Evolutionary conservation across 148 eudicot species (phyloP).

Genomic region (Bassia scoparia): DNA sequence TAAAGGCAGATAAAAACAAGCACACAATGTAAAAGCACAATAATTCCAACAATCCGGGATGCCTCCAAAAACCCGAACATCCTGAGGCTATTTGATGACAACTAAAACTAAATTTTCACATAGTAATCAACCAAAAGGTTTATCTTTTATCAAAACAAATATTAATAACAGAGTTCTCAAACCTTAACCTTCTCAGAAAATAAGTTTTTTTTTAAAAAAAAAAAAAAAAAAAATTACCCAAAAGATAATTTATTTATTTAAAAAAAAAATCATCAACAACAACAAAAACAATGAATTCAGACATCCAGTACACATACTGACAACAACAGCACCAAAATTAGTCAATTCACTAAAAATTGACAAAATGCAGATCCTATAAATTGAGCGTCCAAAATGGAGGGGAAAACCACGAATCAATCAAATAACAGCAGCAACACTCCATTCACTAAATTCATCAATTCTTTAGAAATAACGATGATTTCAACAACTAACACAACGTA

Average conservation of each 20-base stretch:
- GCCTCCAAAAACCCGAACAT: not conserved
- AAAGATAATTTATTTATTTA: no score
- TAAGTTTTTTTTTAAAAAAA: no score
- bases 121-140: no score
- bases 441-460: conserved; percentile 2
- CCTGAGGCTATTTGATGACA: no score
- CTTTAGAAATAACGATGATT: not conserved
- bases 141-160: no score
- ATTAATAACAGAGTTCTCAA: no score
- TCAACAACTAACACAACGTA: not conserved
- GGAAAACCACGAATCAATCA: not conserved
- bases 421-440: not conserved
- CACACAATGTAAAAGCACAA: not conserved
- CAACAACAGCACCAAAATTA: not conserved
- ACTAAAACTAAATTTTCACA: no score
- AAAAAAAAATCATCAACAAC: no score
- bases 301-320: no score
- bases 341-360: conserved; percentile 5
- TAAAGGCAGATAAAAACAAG: not conserved
- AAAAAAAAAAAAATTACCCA: no score
- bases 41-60: not conserved
- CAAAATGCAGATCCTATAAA: conserved; percentile 8
- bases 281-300: no score
- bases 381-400: conserved; percentile 5
- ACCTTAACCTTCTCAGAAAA: no score